These are phyloP conservation scores for Moniliella sp. DNA, from an alignment of 1,284 basidiomycete species.

Conservation along the genomic window DNA sequence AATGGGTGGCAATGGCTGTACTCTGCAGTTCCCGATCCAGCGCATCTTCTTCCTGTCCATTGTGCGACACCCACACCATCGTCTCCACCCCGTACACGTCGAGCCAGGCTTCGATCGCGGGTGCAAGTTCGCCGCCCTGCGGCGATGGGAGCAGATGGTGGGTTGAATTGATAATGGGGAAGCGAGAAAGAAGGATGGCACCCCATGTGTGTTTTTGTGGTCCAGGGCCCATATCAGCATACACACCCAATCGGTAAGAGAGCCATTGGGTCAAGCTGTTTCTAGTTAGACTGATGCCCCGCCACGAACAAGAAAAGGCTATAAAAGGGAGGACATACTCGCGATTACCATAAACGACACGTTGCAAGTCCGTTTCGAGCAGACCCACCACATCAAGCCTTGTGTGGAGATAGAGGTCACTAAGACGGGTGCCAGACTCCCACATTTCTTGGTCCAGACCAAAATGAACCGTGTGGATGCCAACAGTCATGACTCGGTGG, in stretches of 20 bases:
- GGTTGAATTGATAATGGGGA: slow-evolving; percentile 68
- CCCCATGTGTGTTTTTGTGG: slow-evolving; percentile 72
- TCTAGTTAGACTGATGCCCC: too few species aligned
- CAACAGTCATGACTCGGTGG: slow-evolving; percentile 59
- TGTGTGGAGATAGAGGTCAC: slow-evolving; percentile 43
- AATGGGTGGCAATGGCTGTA: slow-evolving; percentile 56
- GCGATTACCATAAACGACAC: slow-evolving; percentile 67
- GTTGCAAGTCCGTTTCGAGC: slow-evolving; percentile 63
- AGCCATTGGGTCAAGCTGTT: slow-evolving; percentile 19
- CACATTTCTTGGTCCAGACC: slow-evolving; percentile 24
- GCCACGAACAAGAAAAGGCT: too few species aligned
- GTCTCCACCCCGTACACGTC: slow-evolving; percentile 61
- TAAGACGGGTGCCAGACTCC: slow-evolving; percentile 42
- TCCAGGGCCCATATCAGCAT: slow-evolving; percentile 52
- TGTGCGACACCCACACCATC: slow-evolving; percentile 66
- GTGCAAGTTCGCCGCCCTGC: slow-evolving; percentile 55
- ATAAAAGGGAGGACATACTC: slow-evolving; percentile 39
- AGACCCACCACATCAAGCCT: slow-evolving; percentile 38
- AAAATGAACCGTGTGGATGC: slow-evolving; percentile 54
- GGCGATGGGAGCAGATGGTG: slow-evolving; percentile 79
- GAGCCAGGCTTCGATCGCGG: slow-evolving; percentile 51
- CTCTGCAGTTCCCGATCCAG: slow-evolving; percentile 73
- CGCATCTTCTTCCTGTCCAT: slow-evolving; percentile 74
- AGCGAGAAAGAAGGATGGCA: slow-evolving; percentile 39
- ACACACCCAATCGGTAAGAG: slow-evolving; percentile 50